Percentiles rank a stretch among this genome's conserved stretches.
Evolutionary conservation across 306 rosid species (phyloP).

Genomic region (Ceratonia siliqua): DNA sequence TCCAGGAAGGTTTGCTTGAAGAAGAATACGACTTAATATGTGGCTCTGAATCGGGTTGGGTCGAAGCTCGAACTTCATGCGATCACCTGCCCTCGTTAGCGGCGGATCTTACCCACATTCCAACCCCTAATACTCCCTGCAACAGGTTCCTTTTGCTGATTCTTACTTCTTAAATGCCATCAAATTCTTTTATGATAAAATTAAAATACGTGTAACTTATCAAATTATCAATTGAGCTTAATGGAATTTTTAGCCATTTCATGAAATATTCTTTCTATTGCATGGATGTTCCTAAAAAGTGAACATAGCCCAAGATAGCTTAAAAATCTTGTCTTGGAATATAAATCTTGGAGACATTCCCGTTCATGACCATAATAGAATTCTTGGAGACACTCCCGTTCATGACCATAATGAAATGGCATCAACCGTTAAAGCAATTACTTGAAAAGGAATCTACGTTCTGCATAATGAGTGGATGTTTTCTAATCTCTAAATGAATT

Average conservation of each 20-base stretch:
- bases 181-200: neutral
- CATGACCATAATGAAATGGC: neutral
- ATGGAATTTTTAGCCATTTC: neutral
- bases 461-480: neutral
- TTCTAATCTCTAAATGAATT: neutral
- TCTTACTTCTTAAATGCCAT: neutral
- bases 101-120: slow-evolving; percentile 66
- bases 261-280: neutral
- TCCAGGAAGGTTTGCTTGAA: slow-evolving; percentile 38
- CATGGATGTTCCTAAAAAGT: neutral
- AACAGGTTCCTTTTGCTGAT: slow-evolving; percentile 39
- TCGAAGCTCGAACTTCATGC: slow-evolving; percentile 64
- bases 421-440: neutral
- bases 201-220: neutral
- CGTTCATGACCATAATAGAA: neutral
- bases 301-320: neutral
- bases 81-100: slow-evolving; percentile 65
- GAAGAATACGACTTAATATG: slow-evolving; percentile 40
- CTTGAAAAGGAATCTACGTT: neutral
- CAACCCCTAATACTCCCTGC: slow-evolving; percentile 62
- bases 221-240: neutral
- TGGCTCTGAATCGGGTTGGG: slow-evolving; percentile 81
- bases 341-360: neutral
- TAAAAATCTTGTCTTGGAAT: neutral
- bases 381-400: neutral